Evolutionary conservation across 805 yeast genomes (phyloP).

Genomic region (Schizosaccharomyces osmophilus): DNA sequence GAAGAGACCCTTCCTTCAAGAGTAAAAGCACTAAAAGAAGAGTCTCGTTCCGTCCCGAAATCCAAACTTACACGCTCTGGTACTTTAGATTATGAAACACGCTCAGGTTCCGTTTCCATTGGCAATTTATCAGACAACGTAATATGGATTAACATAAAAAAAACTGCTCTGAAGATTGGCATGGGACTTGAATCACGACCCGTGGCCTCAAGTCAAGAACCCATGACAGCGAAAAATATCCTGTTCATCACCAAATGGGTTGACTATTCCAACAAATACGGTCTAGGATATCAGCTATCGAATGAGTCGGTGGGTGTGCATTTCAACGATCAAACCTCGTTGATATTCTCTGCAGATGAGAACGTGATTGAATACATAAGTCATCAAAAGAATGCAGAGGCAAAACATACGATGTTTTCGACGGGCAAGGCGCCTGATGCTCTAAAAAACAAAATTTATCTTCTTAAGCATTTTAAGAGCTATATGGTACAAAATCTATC

Average conservation of each 20-base stretch:
- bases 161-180: background rate
- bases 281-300: conserved; percentile 77
- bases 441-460: conserved; percentile 40
- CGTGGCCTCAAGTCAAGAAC: background rate
- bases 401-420: background rate
- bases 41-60: background rate
- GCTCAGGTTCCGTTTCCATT: background rate
- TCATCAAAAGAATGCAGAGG: background rate
- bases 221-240: too few species aligned
- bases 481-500: conserved; percentile 82
- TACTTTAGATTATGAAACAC: background rate
- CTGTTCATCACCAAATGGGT: conserved; percentile 79
- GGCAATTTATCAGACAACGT: too few species aligned
- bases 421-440: conserved; percentile 5
- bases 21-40: background rate
- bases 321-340: conserved; percentile 64
- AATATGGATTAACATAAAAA: background rate
- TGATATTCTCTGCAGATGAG: conserved; percentile 29
- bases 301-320: conserved; percentile 77
- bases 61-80: background rate
- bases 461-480: conserved; percentile 66
- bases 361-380: conserved; percentile 7
- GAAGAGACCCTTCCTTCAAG: background rate
- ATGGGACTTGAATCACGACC: background rate
- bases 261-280: conserved; percentile 86